phyloP scores from a whole-genome alignment of 306 rosid species.

The Vigna reflexopilosa region DNA sequence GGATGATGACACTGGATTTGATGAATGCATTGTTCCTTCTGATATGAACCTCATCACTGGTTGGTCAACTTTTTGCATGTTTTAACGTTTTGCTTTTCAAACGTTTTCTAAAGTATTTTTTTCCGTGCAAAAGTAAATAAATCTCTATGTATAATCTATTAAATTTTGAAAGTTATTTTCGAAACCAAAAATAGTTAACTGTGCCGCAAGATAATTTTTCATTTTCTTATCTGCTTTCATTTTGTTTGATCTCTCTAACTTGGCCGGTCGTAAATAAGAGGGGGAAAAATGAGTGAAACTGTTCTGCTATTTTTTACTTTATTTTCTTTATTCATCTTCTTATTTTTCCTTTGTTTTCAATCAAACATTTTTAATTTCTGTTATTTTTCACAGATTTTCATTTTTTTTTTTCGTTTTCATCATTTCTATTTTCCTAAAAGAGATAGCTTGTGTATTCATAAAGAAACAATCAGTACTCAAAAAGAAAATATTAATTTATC shows the following conservation, averaged over 20 bases:
- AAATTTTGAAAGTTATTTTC: neutral
- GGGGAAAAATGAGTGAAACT: too few species aligned
- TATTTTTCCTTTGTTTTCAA: too few species aligned
- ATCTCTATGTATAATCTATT: neutral
- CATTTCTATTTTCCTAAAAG: too few species aligned
- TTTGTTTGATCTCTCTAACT: neutral
- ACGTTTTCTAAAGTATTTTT: neutral
- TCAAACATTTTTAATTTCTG: too few species aligned
- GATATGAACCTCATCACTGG: conserved; percentile 99
- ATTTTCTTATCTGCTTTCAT: neutral
- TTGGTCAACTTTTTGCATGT: neutral
- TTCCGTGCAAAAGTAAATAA: neutral
- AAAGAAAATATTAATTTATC: neutral
- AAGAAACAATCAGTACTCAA: too few species aligned
- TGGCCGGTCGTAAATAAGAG: too few species aligned
- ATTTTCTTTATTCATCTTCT: too few species aligned
- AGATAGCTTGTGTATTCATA: too few species aligned
- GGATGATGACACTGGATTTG: conserved; percentile 92
- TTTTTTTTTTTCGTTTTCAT: too few species aligned
- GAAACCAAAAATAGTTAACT: neutral
- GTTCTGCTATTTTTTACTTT: too few species aligned
- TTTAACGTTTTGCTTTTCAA: neutral
- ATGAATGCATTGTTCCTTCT: conserved; percentile 91
- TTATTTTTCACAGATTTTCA: too few species aligned
- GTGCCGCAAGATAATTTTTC: neutral